Percentiles rank a stretch among this genome's conserved stretches.
Evolutionary conservation across 2,329 filamentous ascomycete genomes (phyloP).

Genomic region (Hypoxylon sp.): DNA sequence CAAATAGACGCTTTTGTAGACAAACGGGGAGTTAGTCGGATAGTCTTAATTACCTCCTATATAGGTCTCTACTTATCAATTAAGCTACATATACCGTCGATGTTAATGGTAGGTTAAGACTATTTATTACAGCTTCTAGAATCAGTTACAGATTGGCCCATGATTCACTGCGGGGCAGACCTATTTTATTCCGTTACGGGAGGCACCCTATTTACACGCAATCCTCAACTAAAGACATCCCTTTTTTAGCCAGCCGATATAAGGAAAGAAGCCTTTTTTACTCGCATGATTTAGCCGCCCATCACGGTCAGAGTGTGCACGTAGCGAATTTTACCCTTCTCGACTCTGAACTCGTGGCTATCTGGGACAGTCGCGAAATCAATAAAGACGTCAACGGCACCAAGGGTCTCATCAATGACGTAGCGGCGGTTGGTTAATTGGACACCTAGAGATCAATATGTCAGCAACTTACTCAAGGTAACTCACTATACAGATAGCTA

Average conservation of each 20-base stretch:
- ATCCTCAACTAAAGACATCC: conserved; percentile 1
- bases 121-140: not conserved
- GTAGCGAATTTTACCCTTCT: conserved; percentile 54
- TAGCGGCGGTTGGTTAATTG: conserved; percentile 50
- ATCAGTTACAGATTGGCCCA: not conserved
- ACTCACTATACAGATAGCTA: not conserved
- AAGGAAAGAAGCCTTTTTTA: not conserved
- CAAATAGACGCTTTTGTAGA: not conserved
- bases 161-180: not conserved
- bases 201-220: not conserved
- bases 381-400: conserved; percentile 53
- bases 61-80: too few relatives aligned
- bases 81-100: too few relatives aligned
- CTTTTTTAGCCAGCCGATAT: conserved; percentile 1
- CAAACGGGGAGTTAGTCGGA: not conserved
- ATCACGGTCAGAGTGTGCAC: conserved; percentile 56
- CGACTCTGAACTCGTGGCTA: conserved; percentile 56
- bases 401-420: conserved; percentile 53
- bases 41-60: not conserved
- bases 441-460: conserved; percentile 44
- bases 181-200: not conserved
- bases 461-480: not conserved
- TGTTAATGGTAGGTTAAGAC: too few relatives aligned
- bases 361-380: conserved; percentile 54
- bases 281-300: conserved; percentile 33